Evolutionary conservation across 208 protist genomes (phyloP).

Genomic region (Trypanosoma boissoni): DNA sequence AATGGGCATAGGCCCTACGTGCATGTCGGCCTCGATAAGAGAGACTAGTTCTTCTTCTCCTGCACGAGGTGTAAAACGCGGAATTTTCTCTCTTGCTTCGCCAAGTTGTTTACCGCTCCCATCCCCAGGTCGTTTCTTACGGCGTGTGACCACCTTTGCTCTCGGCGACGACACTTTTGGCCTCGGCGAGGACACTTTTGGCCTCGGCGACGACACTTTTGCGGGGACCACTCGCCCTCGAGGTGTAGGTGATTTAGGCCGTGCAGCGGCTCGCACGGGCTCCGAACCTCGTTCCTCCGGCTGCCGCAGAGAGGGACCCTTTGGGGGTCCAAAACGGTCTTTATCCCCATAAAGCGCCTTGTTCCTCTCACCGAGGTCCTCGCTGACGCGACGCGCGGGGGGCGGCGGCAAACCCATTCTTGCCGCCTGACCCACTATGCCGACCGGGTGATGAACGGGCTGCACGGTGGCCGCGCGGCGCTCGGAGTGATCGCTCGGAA

Average conservation of each 20-base stretch:
- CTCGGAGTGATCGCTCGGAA: no score
- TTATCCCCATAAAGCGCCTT: conserved; percentile 69
- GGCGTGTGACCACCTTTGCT: conserved; percentile 8
- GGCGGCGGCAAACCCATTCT: neutral
- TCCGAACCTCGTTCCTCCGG: no score
- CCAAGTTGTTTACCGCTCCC: conserved; percentile 13
- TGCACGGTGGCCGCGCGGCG: conserved; percentile 4
- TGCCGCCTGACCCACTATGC: conserved; percentile 5
- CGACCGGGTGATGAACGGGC: conserved; percentile 1
- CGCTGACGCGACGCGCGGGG: neutral
- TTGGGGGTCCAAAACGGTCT: conserved; percentile 86
- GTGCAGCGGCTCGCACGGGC: neutral
- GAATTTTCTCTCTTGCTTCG: conserved; percentile 4
- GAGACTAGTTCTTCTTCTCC: conserved; percentile 83
- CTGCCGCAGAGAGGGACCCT: no score
- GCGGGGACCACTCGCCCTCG: neutral
- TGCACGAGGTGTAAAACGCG: conserved; percentile 53
- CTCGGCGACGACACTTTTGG: conserved; percentile 4
- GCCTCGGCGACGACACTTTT: neutral
- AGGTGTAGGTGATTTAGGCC: neutral
- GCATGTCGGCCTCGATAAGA: conserved; percentile 86
- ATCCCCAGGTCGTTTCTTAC: neutral
- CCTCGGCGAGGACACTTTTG: conserved; percentile 4
- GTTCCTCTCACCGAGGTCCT: conserved; percentile 28
- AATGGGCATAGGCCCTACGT: conserved; percentile 55